phyloP scores from a whole-genome alignment of 129 eudicot genomes.

The Sambucus nigra region DNA sequence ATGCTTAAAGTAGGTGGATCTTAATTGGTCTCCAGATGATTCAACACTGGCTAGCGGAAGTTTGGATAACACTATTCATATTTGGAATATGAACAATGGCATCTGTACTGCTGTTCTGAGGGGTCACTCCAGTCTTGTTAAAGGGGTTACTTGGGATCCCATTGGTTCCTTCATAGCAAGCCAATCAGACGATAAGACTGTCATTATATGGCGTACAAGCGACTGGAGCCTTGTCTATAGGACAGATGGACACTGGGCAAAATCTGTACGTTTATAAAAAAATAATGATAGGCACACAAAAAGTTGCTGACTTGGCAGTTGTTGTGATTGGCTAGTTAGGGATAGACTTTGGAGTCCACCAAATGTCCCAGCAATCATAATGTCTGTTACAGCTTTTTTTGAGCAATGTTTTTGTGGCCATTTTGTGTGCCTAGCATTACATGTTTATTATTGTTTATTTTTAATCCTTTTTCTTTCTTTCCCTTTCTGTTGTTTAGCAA shows the following conservation, averaged over 20 bases:
- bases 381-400: too few relatives aligned
- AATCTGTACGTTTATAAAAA: slow-evolving; percentile 53
- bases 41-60: slow-evolving; percentile 93
- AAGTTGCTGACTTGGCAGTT: background rate
- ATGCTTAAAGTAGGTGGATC: slow-evolving; percentile 99
- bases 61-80: slow-evolving; percentile 87
- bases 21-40: slow-evolving; percentile 99
- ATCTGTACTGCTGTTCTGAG: slow-evolving; percentile 93
- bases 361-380: background rate
- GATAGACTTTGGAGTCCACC: background rate
- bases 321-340: background rate
- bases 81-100: slow-evolving; percentile 90
- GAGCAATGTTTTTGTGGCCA: too few relatives aligned
- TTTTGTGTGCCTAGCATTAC: too few relatives aligned
- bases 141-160: slow-evolving; percentile 99
- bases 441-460: too few relatives aligned
- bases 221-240: slow-evolving; percentile 97
- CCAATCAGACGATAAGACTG: slow-evolving; percentile 98
- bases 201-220: slow-evolving; percentile 92
- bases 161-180: slow-evolving; percentile 96
- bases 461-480: background rate
- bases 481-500: background rate
- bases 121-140: slow-evolving; percentile 96
- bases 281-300: background rate
- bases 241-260: slow-evolving; percentile 98